Conservation (phyloP, 768 basidiomycete genomes). For the Leccinellum luteum region DNA sequence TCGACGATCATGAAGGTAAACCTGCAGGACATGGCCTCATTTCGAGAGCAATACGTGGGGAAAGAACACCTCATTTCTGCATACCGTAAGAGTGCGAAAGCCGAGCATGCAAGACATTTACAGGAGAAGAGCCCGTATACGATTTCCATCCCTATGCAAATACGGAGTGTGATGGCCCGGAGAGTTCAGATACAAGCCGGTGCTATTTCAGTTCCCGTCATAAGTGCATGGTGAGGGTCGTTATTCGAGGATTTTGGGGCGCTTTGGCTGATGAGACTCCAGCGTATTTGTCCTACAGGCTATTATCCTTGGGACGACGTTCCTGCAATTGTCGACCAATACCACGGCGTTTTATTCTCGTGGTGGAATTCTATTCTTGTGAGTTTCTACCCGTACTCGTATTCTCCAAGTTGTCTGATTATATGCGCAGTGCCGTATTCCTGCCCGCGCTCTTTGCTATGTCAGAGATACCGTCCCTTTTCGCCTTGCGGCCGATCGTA, state of each 20-base stretch:
- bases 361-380: slow-evolving; percentile 85
- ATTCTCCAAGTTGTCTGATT: neutral
- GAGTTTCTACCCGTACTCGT: slow-evolving; percentile 15
- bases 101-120: slow-evolving; percentile 51
- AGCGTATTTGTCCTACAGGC: slow-evolving; percentile 41
- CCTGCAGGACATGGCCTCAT: slow-evolving; percentile 45
- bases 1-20: slow-evolving; percentile 44
- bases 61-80: slow-evolving; percentile 39
- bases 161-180: slow-evolving; percentile 44
- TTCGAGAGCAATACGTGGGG: slow-evolving; percentile 45
- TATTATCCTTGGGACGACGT: slow-evolving; percentile 41
- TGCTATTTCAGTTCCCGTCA: slow-evolving; percentile 34
- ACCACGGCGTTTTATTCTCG: slow-evolving; percentile 48
- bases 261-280: neutral
- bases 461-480: slow-evolving; percentile 55
- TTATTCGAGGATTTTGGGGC: neutral
- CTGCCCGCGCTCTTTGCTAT: slow-evolving; percentile 58
- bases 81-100: slow-evolving; percentile 48
- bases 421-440: slow-evolving; percentile 45
- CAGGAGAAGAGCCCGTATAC: slow-evolving; percentile 46
- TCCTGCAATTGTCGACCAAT: slow-evolving; percentile 40
- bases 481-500: slow-evolving; percentile 44
- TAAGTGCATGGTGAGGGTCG: slow-evolving; percentile 25
- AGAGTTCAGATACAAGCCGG: slow-evolving; percentile 47
- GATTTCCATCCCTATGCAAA: slow-evolving; percentile 47